Conservation (phyloP, 1,284 basidiomycete species). For the Boletus hoseneyae region DNA sequence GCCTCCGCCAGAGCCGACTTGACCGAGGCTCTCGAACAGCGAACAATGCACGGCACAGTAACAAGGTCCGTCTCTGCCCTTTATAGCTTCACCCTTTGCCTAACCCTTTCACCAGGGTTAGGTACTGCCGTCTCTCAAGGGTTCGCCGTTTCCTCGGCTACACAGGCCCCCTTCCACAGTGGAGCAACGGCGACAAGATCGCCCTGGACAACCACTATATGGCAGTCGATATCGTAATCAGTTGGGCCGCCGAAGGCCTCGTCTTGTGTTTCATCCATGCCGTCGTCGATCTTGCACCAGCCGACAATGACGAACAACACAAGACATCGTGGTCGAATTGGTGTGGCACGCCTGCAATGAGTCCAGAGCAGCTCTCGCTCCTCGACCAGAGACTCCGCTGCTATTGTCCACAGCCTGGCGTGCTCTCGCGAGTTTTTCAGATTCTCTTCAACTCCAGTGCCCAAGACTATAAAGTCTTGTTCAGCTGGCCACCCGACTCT, state of each 20-base stretch:
- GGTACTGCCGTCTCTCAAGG: constrained; percentile 68
- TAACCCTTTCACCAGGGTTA: constrained; percentile 50
- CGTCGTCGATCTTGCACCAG: constrained; percentile 69
- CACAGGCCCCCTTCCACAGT: constrained; percentile 48
- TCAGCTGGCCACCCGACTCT: constrained; percentile 86
- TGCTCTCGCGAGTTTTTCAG: constrained; percentile 74
- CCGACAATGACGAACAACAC: constrained; percentile 76
- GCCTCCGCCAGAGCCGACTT: constrained; percentile 77
- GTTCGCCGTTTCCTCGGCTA: constrained; percentile 67
- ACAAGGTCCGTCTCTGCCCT: constrained; percentile 57
- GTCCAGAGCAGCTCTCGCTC: constrained; percentile 50
- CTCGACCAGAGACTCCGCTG: constrained; percentile 57
- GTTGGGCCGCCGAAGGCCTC: constrained; percentile 89
- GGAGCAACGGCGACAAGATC: constrained; percentile 66
- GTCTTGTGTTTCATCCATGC: constrained; percentile 96
- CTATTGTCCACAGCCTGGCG: constrained; percentile 47
- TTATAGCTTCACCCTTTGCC: constrained; percentile 10
- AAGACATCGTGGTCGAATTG: constrained; percentile 91
- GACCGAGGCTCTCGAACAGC: constrained; percentile 71
- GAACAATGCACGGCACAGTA: constrained; percentile 87
- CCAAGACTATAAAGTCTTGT: constrained; percentile 57
- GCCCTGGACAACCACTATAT: constrained; percentile 79
- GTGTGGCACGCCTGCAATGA: constrained; percentile 79
- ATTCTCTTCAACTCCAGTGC: constrained; percentile 57
- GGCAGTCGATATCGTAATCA: constrained; percentile 90